Evolutionary conservation across 805 yeast species (phyloP), one percentile per base, ranked within the genome.

Genomic region (Blastobotrys americana): DNA sequence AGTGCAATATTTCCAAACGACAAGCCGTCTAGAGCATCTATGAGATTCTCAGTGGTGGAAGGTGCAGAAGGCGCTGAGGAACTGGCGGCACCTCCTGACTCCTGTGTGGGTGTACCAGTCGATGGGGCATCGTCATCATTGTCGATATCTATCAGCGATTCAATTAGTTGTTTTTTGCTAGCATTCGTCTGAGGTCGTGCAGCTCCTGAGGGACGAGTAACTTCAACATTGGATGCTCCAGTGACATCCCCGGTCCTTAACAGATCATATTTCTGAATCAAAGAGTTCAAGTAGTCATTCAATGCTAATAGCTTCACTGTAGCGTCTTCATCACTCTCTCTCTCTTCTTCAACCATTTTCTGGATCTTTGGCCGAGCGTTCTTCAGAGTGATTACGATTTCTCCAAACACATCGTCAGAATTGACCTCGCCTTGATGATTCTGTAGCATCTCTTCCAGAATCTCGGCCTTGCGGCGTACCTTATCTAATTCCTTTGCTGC

Each of bases 281-380:
- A 73, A 4, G 75, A 70, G 59, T 85, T 82, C 50, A 89, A 81
- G 44, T 74, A 74, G 60, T 86, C 96, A 62, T 86, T 85, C 46
- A 93, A 70, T 28, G 69, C 70, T 42, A 85, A 69, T 43, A 93
- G 66, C 47, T 77, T 80, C 41, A 70, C 71, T 28, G 86, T 84
- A 6, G 83, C 74, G 25, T 69, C 74, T 37, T 69, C 78, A 57
- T 80, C 84, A 25, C 77, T 81, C 36, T 75, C 73, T 19, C 78
- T 80, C 31, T 76, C 74, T 56, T 86, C 95, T 57, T 87, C 95
- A 49, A 86, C 78, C 55, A 93, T 83, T 55, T 81, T 82, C 60
- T 84, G 84, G 53, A 93, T 76, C 55, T 84, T 87, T 34, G 97
- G 96, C 58, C 82, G 88, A 23, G 96, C 79, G 39, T 80, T 79